Conservation (phyloP, 2,329 filamentous ascomycete species). For the Seiridium unicorne region DNA sequence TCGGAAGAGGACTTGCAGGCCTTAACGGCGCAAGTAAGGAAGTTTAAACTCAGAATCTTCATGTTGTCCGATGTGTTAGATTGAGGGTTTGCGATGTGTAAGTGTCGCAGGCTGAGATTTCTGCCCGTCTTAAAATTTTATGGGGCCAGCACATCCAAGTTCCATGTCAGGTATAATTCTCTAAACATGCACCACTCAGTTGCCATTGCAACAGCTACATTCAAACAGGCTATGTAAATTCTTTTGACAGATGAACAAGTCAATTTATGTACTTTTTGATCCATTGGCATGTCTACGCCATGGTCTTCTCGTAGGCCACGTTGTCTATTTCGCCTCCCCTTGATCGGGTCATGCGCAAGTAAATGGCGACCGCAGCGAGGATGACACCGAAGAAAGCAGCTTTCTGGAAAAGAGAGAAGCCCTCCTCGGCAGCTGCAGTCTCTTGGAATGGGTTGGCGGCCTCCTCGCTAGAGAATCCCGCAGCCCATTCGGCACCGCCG, state of each 20-base stretch:
- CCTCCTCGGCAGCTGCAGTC: conserved; percentile 26
- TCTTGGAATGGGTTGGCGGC: conserved; percentile 20
- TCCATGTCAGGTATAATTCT: not conserved
- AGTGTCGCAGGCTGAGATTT: not conserved
- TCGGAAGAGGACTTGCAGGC: conserved; percentile 78
- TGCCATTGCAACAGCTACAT: not conserved
- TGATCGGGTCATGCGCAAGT: conserved; percentile 39
- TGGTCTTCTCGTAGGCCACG: conserved; percentile 41
- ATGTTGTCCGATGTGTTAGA: conserved; percentile 46
- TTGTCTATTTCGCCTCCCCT: conserved; percentile 25
- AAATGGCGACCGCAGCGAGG: conserved; percentile 41
- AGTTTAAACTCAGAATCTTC: conserved; percentile 96
- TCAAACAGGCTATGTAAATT: not conserved
- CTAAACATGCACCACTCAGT: not conserved
- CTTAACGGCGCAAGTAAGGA: conserved; percentile 94
- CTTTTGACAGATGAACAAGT: not conserved
- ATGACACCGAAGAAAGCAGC: conserved; percentile 49
- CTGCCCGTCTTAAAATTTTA: conserved; percentile 8
- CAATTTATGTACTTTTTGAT: conserved; percentile 5
- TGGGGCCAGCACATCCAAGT: conserved; percentile 1
- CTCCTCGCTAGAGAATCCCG: conserved; percentile 33
- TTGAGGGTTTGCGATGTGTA: not conserved
- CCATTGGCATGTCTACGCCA: conserved; percentile 31
- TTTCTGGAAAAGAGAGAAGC: conserved; percentile 47
- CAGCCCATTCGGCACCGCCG: conserved; percentile 35